Percentiles rank a stretch among this genome's conserved stretches.
phyloP scores from a whole-genome alignment of 2,329 filamentous ascomycete species.

The Fusarium coicis region DNA sequence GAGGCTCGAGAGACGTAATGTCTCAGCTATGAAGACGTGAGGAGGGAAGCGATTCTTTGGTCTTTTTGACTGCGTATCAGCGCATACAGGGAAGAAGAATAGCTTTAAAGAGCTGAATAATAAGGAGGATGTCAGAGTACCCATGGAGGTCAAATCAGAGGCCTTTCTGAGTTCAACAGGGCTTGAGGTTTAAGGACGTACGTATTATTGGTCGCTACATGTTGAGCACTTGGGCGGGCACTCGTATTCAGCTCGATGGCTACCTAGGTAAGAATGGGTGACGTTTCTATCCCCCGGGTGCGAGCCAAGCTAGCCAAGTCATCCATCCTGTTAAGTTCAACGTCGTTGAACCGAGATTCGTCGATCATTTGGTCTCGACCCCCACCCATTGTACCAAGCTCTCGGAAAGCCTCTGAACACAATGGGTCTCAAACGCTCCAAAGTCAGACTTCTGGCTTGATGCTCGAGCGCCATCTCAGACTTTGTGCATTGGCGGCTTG shows the following conservation, averaged over 20 bases:
- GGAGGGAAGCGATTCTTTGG: not conserved
- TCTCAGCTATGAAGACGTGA: not conserved
- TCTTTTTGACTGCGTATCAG: not conserved
- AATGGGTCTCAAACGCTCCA: slow-evolving; percentile 1
- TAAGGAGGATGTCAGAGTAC: not conserved
- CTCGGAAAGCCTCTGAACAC: not conserved
- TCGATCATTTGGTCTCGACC: not conserved
- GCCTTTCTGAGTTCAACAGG: not conserved
- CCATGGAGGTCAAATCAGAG: not conserved
- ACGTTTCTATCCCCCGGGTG: not conserved
- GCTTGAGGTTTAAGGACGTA: no score
- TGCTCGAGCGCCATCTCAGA: not conserved
- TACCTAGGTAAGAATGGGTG: not conserved
- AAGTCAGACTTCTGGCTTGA: not conserved
- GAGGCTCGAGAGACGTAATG: not conserved
- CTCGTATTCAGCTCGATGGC: not conserved
- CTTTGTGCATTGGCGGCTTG: slow-evolving; percentile 8
- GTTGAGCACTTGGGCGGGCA: not conserved
- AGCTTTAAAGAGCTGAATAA: not conserved
- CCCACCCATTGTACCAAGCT: not conserved
- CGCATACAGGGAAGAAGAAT: not conserved
- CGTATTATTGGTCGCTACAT: not conserved
- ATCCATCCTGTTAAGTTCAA: not conserved
- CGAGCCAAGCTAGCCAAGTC: not conserved
- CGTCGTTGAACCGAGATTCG: not conserved